Conservation (phyloP, 495 filamentous ascomycete species). For the Polyplosphaeria fusca region DNA sequence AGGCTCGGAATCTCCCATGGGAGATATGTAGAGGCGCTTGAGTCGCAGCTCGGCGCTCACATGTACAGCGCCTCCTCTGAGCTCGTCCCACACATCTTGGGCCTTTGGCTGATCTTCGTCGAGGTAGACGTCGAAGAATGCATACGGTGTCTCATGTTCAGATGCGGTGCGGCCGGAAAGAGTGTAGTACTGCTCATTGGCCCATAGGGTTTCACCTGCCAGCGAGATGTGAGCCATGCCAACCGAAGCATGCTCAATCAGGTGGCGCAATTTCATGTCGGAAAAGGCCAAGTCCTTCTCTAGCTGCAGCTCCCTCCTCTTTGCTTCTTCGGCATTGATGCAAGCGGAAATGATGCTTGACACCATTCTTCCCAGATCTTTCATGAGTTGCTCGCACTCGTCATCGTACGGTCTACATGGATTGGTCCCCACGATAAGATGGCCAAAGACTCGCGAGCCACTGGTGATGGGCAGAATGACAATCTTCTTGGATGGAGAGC, state of each 20-base stretch:
- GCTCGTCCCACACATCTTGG: neutral
- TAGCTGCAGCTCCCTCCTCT: slow-evolving; percentile 13
- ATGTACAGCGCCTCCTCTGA: slow-evolving; percentile 2
- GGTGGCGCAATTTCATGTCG: slow-evolving; percentile 21
- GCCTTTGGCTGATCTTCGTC: slow-evolving; percentile 17
- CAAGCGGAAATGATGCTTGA: slow-evolving; percentile 13
- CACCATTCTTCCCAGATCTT: slow-evolving; percentile 15
- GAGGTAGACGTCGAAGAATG: slow-evolving; percentile 12
- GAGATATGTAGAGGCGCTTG: slow-evolving; percentile 20
- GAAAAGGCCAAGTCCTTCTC: slow-evolving; percentile 14
- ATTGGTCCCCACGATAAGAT: slow-evolving; percentile 21
- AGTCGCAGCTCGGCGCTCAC: slow-evolving; percentile 14
- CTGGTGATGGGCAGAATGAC: slow-evolving; percentile 18
- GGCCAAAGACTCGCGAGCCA: slow-evolving; percentile 14
- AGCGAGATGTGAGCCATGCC: slow-evolving; percentile 22
- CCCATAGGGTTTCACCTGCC: slow-evolving; percentile 18
- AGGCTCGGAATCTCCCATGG: slow-evolving; percentile 16
- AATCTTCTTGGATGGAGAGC: slow-evolving; percentile 13
- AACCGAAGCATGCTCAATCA: slow-evolving; percentile 27
- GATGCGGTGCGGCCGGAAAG: neutral
- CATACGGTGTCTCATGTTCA: neutral
- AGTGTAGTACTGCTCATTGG: slow-evolving; percentile 24
- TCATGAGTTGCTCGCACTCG: slow-evolving; percentile 12
- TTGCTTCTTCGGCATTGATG: slow-evolving; percentile 3
- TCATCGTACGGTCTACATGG: slow-evolving; percentile 15